Conservation (phyloP, 139 green algal species). For the Zygnema cylindricum region DNA sequence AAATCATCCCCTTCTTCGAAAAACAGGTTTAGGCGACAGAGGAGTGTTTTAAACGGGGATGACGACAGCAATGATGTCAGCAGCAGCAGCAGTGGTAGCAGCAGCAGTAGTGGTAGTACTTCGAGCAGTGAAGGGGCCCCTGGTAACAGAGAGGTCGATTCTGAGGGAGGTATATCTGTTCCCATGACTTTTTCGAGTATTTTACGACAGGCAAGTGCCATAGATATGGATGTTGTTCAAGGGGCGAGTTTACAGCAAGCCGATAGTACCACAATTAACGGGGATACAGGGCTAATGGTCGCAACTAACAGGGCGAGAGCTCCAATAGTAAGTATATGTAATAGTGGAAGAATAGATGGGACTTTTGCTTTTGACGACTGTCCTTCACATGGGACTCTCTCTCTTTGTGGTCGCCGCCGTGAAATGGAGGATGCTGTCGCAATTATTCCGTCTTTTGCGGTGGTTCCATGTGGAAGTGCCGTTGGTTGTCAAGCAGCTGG, state of each 20-base stretch:
- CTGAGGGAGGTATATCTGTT: neutral
- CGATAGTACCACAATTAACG: neutral
- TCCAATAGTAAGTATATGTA: neutral
- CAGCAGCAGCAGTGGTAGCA: neutral
- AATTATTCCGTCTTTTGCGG: constrained; percentile 2
- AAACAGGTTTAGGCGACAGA: neutral
- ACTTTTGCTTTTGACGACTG: neutral
- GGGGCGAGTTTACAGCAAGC: neutral
- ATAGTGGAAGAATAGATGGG: neutral
- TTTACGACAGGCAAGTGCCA: neutral
- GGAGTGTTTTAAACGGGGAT: neutral
- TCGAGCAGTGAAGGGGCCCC: neutral
- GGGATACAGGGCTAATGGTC: neutral
- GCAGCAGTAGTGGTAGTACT: neutral
- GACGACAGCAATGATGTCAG: neutral
- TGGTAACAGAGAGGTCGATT: neutral
- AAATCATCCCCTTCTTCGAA: no score
- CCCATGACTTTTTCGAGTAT: neutral
- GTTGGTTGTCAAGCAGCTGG: neutral
- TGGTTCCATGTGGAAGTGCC: constrained; percentile 1
- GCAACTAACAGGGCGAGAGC: neutral
- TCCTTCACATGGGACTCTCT: constrained; percentile 16
- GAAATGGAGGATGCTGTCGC: constrained; percentile 50
- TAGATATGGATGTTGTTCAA: neutral
- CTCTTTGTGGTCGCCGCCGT: constrained; percentile 24